Percentiles rank a stretch among this genome's conserved stretches.
These are phyloP conservation scores for Plicaturopsis crispa DNA, from an alignment of 768 basidiomycete species.

Conservation along the genomic window DNA sequence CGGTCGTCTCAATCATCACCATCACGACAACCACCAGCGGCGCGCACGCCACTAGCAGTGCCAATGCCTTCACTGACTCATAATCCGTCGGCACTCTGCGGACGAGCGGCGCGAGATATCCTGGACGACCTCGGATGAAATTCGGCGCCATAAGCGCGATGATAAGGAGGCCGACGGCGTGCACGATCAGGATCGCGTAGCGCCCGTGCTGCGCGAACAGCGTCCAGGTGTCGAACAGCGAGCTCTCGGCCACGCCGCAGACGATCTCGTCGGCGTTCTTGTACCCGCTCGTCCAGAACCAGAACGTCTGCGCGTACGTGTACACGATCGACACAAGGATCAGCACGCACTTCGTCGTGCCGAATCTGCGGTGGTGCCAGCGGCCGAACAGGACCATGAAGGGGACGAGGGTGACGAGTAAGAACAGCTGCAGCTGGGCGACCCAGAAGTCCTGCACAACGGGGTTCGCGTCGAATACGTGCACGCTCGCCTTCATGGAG, in stretches of 20 bases:
- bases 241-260: neutral
- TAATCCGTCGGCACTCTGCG: neutral
- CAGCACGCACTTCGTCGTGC: neutral
- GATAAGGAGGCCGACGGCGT: neutral
- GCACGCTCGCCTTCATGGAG: neutral
- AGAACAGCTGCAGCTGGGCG: neutral
- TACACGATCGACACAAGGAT: neutral
- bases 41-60: neutral
- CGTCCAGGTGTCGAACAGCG: neutral
- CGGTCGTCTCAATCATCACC: neutral
- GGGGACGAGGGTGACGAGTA: neutral
- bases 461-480: neutral
- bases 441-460: neutral
- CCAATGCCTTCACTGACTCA: neutral
- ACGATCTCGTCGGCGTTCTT: neutral
- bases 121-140: neutral
- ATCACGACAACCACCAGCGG: neutral
- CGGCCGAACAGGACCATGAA: neutral
- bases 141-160: neutral
- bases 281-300: neutral
- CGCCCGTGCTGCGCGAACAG: neutral
- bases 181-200: neutral
- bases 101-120: neutral
- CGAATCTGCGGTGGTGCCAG: neutral
- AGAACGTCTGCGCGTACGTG: neutral